Evolutionary conservation across 768 basidiomycete species (phyloP).

Genomic region (Auricularia cornea): DNA sequence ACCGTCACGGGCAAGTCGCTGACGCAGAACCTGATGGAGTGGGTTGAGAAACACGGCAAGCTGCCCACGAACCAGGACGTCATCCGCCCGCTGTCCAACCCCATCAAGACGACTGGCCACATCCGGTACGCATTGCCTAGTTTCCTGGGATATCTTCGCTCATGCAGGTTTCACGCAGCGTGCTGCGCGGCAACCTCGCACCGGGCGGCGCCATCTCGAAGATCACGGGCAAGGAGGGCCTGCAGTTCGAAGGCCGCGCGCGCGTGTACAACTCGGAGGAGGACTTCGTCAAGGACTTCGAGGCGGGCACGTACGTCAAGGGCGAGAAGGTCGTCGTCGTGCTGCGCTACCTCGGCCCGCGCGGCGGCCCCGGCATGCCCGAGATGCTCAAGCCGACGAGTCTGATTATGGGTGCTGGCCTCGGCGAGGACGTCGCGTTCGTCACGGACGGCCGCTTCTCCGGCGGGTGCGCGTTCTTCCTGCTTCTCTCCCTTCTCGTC

Average conservation of each 20-base stretch:
- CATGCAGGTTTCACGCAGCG: conserved; percentile 36
- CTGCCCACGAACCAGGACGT: conserved; percentile 70
- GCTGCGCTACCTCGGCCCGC: conserved; percentile 90
- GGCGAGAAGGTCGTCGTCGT: conserved; percentile 97
- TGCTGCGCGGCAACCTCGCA: conserved; percentile 85
- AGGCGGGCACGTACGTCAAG: conserved; percentile 78
- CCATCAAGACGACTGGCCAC: conserved; percentile 86
- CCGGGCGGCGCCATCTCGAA: conserved; percentile 95
- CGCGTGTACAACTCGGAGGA: conserved; percentile 88
- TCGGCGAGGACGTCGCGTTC: conserved; percentile 93
- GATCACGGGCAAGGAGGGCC: conserved; percentile 92
- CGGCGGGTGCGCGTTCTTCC: conserved; percentile 68
- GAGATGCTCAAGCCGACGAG: conserved; percentile 99
- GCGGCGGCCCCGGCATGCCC: conserved; percentile 98
- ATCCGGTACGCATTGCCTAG: conserved; percentile 49
- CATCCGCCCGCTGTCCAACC: conserved; percentile 77
- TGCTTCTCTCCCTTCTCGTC: conserved; percentile 9
- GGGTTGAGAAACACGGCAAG: conserved; percentile 74
- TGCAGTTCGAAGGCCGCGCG: conserved; percentile 84
- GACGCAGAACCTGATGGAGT: conserved; percentile 86
- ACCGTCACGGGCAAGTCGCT: conserved; percentile 87
- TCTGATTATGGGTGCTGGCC: conserved; percentile 96
- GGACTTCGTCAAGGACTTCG: conserved; percentile 80
- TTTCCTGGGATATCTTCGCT: conserved; percentile 6
- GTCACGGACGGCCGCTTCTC: conserved; percentile 97